Conservation (phyloP, 768 basidiomycete genomes). For the Trametes cubensis region DNA sequence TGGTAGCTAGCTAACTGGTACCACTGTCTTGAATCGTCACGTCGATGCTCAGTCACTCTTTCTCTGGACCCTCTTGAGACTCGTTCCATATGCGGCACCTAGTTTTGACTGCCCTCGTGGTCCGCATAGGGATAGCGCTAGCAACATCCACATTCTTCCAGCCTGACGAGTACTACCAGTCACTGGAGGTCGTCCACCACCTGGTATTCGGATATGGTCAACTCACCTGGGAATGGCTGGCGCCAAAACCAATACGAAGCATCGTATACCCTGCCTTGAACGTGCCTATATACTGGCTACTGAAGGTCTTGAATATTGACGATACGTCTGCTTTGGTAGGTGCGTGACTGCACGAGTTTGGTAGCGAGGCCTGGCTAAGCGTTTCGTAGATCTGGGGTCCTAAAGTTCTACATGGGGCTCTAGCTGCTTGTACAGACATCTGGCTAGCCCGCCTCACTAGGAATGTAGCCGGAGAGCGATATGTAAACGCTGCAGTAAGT, state of each 20-base stretch:
- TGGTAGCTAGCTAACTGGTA: too few species aligned
- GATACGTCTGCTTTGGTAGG: constrained; percentile 64
- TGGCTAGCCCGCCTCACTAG: constrained; percentile 65
- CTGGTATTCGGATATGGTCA: constrained; percentile 90
- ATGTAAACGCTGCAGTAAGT: constrained; percentile 67
- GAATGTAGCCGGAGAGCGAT: constrained; percentile 57
- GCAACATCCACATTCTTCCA: constrained; percentile 88
- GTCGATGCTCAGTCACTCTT: not conserved
- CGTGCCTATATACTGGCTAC: constrained; percentile 71
- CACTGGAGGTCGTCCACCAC: constrained; percentile 88
- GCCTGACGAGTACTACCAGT: constrained; percentile 96
- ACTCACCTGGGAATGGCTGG: constrained; percentile 95
- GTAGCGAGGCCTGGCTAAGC: not conserved
- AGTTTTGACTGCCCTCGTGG: constrained; percentile 12
- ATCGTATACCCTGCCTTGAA: constrained; percentile 83
- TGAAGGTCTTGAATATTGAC: constrained; percentile 62
- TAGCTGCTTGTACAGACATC: constrained; percentile 83
- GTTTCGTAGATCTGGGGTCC: constrained; percentile 69
- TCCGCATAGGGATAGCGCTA: constrained; percentile 64
- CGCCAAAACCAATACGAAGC: constrained; percentile 70
- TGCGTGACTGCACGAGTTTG: constrained; percentile 15
- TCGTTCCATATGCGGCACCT: constrained; percentile 8
- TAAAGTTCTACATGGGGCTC: constrained; percentile 68
- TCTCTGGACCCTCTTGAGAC: too few species aligned
- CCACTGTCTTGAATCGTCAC: too few species aligned